Evolutionary conservation across 768 basidiomycete species (phyloP).

Genomic region (Suillus clintonianus): DNA sequence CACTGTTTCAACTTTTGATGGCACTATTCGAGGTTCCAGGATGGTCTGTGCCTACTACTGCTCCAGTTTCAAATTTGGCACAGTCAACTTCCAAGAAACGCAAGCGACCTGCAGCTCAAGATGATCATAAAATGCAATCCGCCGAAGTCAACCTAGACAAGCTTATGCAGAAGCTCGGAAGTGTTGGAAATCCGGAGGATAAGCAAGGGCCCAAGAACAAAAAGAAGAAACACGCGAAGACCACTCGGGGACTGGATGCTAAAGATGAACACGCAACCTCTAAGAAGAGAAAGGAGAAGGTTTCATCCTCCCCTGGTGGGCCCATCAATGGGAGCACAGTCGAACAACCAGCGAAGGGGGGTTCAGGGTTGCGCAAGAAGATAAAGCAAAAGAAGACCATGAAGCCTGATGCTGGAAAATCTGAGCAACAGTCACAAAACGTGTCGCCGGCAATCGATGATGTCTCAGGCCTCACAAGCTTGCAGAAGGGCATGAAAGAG

Average conservation of each 20-base stretch:
- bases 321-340: not conserved
- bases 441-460: slow-evolving; percentile 12
- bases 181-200: slow-evolving; percentile 17
- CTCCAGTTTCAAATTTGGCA: slow-evolving; percentile 38
- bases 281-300: slow-evolving; percentile 9
- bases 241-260: not conserved
- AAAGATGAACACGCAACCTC: not conserved
- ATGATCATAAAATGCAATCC: slow-evolving; percentile 35
- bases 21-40: slow-evolving; percentile 68
- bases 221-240: slow-evolving; percentile 10
- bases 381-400: slow-evolving; percentile 21
- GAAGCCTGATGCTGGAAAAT: slow-evolving; percentile 15
- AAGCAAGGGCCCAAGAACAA: slow-evolving; percentile 22
- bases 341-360: not conserved
- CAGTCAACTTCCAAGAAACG: slow-evolving; percentile 53
- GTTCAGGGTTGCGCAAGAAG: slow-evolving; percentile 7
- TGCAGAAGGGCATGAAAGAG: slow-evolving; percentile 79
- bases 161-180: slow-evolving; percentile 51
- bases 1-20: slow-evolving; percentile 27
- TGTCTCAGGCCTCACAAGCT: slow-evolving; percentile 52
- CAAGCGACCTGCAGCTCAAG: slow-evolving; percentile 44
- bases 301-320: not conserved
- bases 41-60: slow-evolving; percentile 55
- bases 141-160: slow-evolving; percentile 62
- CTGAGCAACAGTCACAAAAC: slow-evolving; percentile 21